Evolutionary conservation across 208 protist species (phyloP).

Genomic region (Novymonas esmeraldas): DNA sequence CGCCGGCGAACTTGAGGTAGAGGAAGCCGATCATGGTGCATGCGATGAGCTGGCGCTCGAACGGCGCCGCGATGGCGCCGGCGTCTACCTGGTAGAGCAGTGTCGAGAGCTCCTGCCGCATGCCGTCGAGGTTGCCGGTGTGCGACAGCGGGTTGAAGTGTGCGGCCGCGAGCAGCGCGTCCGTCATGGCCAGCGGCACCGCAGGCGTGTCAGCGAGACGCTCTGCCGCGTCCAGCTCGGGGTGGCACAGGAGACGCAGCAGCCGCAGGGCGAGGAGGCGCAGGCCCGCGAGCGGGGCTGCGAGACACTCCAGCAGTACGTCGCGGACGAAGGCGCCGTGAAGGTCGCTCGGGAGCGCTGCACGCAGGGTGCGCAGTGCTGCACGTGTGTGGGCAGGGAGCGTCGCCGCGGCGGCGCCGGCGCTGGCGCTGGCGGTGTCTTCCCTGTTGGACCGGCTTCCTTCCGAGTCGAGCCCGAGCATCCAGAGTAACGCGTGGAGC

Average conservation of each 20-base stretch:
- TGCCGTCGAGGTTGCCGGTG: slow-evolving; percentile 66
- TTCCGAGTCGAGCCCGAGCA: slow-evolving; percentile 40
- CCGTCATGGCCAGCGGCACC: slow-evolving; percentile 23
- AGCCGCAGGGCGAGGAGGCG: slow-evolving; percentile 73
- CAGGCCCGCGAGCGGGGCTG: slow-evolving; percentile 60
- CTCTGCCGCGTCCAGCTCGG: slow-evolving; percentile 18
- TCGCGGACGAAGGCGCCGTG: slow-evolving; percentile 57
- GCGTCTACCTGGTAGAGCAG: slow-evolving; percentile 64
- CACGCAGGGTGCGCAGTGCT: slow-evolving; percentile 43
- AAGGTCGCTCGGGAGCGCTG: slow-evolving; percentile 33
- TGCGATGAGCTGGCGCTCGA: slow-evolving; percentile 66
- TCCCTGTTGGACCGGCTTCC: slow-evolving; percentile 12
- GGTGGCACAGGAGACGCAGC: slow-evolving; percentile 64
- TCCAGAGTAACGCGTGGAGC: slow-evolving; percentile 53
- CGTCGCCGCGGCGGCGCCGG: slow-evolving; percentile 5
- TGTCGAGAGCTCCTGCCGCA: slow-evolving; percentile 63
- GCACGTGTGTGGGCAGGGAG: slow-evolving; percentile 18
- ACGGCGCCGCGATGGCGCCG: slow-evolving; percentile 49
- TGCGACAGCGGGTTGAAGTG: slow-evolving; percentile 74
- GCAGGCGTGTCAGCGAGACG: slow-evolving; percentile 22
- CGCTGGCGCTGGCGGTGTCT: background rate
- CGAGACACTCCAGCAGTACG: slow-evolving; percentile 75
- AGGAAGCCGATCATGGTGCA: slow-evolving; percentile 81
- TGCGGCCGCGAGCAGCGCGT: slow-evolving; percentile 55
- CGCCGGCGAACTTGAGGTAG: slow-evolving; percentile 80